Evolutionary conservation across 805 yeast species (phyloP), one percentile per base, ranked within the genome.

Genomic region (Zygotorulaspora florentina): DNA sequence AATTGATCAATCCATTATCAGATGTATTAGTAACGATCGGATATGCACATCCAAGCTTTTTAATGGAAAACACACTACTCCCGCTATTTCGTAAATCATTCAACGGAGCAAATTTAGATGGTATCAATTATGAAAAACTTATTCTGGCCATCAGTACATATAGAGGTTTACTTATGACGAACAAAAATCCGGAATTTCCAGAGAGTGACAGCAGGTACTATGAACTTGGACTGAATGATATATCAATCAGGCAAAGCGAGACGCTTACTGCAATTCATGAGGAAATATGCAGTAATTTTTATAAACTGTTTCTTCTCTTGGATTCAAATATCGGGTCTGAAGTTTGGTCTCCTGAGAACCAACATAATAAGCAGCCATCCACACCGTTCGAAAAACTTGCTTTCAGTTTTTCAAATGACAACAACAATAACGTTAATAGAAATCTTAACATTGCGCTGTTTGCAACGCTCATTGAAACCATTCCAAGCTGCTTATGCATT

Each of bases 1-100:
- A 73, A 8, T 65, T 88, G 13, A 73, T 85, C 5, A 76, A 78
- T 36, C 81, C 93, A 0, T 65, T 88, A 16, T 81, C 85, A 1
- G 88, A 85, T 53, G 72, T 86, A 12, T 69, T 89, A n/a, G 75
- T 96, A 13, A 77, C 85, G 1, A 76, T 86, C 34, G 96, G 96
- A 0, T 85, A 73, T 55, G 81, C 85, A 17, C 88, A 88, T 52
- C 77, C 85, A 48, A 89, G 84, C 57, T 85, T 85, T 57, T 77
- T 87, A 0, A 67, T 91, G 53, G 97, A 90, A 54, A 85, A 84
- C 55, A 80, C 86, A 3, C 66, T 93, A 10, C 67, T 85, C 34
- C 91, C 89, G 10, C 64, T 91, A 39, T 69, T 91, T 48, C 79
- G 76, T 46, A 64, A 72, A 1, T 74, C 85, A 5, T 83, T 81